A percentile compares a stretch with the other conserved stretches of the same genome.
These are phyloP conservation scores for Stephanodiscus minutulus DNA, from an alignment of 108 stramenopile genomes.

Conservation along the genomic window DNA sequence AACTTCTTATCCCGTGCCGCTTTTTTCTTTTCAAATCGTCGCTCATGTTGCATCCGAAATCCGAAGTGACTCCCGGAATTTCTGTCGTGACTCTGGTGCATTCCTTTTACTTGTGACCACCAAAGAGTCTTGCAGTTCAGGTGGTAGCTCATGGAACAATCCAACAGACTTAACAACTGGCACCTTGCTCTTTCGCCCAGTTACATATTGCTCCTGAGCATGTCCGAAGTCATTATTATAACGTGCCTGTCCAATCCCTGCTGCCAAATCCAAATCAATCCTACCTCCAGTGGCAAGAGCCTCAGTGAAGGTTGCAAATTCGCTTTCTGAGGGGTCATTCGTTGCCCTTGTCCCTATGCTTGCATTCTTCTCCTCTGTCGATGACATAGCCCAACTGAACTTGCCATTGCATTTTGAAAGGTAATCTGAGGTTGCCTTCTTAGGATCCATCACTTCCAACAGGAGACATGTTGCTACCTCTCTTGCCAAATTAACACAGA, in stretches of 20 bases:
- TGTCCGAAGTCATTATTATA: constrained; percentile 12
- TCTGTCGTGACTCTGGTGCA: neutral
- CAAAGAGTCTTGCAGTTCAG: constrained; percentile 3
- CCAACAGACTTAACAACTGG: too few relatives aligned
- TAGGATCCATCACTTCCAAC: neutral
- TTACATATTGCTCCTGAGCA: neutral
- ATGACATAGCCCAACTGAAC: neutral
- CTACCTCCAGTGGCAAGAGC: constrained; percentile 5
- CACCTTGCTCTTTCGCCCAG: neutral
- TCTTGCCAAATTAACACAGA: neutral
- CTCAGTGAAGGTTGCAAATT: constrained; percentile 14
- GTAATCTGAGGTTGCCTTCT: constrained; percentile 1
- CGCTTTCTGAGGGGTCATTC: neutral
- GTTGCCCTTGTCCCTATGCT: constrained; percentile 1
- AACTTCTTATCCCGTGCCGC: too few relatives aligned
- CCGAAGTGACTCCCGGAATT: constrained; percentile 55
- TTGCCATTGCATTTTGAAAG: neutral
- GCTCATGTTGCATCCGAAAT: too few relatives aligned
- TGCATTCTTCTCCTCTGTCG: neutral
- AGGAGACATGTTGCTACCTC: neutral
- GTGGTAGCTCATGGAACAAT: constrained; percentile 8
- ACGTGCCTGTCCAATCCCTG: constrained; percentile 11
- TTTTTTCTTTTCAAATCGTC: too few relatives aligned
- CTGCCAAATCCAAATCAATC: constrained; percentile 12
- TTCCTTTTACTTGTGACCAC: constrained; percentile 6